phyloP scores from a whole-genome alignment of 257 asterid species.

The Solanum pennellii region DNA sequence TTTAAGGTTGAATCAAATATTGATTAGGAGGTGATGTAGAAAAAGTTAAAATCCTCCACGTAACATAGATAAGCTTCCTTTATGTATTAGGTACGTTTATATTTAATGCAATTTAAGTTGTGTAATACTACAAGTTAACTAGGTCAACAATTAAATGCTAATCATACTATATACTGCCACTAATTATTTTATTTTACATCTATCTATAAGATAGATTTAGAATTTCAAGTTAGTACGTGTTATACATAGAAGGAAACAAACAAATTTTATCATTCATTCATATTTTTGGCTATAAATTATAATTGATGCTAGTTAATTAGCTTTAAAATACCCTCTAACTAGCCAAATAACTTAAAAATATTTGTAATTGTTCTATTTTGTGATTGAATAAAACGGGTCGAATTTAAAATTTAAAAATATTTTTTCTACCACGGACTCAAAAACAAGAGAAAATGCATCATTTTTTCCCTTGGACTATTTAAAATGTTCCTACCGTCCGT shows the following conservation, averaged over 20 bases:
- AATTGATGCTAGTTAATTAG: not conserved
- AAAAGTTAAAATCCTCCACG: not conserved
- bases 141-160: not conserved
- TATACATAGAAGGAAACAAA: not conserved
- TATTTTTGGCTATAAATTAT: not conserved
- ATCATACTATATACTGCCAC: not conserved
- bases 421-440: not conserved
- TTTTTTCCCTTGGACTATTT: not conserved
- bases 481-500: not conserved
- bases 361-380: too few relatives aligned
- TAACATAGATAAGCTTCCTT: not conserved
- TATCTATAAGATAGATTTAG: not conserved
- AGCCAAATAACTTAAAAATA: not conserved
- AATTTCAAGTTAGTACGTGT: not conserved
- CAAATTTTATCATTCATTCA: not conserved
- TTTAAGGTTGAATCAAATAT: not conserved
- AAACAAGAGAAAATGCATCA: not conserved
- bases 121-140: not conserved
- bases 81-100: not conserved
- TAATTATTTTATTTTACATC: not conserved
- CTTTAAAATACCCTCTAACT: not conserved
- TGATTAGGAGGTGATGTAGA: not conserved
- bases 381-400: too few relatives aligned
- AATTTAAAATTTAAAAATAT: too few relatives aligned
- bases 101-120: not conserved